Conservation (phyloP, 2,329 filamentous ascomycete genomes). For the Talaromyces sp. region DNA sequence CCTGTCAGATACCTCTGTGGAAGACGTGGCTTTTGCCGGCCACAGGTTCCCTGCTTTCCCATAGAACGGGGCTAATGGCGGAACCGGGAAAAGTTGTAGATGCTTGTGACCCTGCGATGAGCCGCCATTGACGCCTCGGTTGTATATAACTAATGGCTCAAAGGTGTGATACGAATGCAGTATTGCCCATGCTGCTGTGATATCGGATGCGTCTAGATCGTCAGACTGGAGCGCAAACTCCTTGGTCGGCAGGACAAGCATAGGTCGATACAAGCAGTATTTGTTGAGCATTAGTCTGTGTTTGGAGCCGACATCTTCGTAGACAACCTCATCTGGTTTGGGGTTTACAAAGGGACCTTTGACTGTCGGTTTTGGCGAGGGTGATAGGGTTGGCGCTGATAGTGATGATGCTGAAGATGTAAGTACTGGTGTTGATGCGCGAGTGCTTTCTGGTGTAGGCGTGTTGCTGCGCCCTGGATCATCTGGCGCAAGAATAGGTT, state of each 20-base stretch:
- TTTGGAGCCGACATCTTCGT: slow-evolving; percentile 22
- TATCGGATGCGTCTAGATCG: slow-evolving; percentile 38
- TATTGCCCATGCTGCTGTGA: slow-evolving; percentile 40
- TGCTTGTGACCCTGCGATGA: slow-evolving; percentile 49
- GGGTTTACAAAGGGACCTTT: slow-evolving; percentile 28
- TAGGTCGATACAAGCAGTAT: slow-evolving; percentile 34
- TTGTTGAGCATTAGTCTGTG: slow-evolving; percentile 30
- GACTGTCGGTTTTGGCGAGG: slow-evolving; percentile 2
- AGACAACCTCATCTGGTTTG: slow-evolving; percentile 26
- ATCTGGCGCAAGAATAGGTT: slow-evolving; percentile 27
- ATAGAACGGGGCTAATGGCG: slow-evolving; percentile 24
- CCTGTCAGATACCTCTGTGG: slow-evolving; percentile 21
- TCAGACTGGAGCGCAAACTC: slow-evolving; percentile 35
- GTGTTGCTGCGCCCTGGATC: slow-evolving; percentile 26
- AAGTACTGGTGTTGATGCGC: slow-evolving; percentile 13
- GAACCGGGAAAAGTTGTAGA: slow-evolving; percentile 43
- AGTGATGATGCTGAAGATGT: slow-evolving; percentile 5
- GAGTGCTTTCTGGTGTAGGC: slow-evolving; percentile 16
- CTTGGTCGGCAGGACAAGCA: slow-evolving; percentile 40
- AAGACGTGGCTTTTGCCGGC: slow-evolving; percentile 26
- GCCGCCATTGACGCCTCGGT: slow-evolving; percentile 47
- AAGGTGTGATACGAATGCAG: slow-evolving; percentile 28
- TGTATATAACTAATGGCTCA: slow-evolving; percentile 45
- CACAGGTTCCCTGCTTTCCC: slow-evolving; percentile 22
- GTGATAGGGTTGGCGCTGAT: not conserved